Conservation (phyloP, 2,329 filamentous ascomycete genomes). For the Macrophomina pseudophaseolina region DNA sequence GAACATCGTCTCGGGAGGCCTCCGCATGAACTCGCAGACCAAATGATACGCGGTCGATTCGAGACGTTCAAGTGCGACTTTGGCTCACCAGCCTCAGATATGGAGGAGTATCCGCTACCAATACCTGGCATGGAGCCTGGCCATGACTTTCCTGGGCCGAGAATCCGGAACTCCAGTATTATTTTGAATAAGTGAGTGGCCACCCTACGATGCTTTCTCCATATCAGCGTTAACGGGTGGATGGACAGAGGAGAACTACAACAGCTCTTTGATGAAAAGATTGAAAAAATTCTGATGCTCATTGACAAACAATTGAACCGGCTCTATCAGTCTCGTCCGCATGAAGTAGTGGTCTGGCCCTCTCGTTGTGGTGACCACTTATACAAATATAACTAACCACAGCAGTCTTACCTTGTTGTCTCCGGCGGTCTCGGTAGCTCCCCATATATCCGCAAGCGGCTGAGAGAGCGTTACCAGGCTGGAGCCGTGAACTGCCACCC, state of each 20-base stretch:
- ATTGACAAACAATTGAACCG: slow-evolving; percentile 32
- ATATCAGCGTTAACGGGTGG: not conserved
- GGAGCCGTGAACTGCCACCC: not conserved
- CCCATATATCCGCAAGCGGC: slow-evolving; percentile 36
- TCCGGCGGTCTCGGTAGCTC: slow-evolving; percentile 44
- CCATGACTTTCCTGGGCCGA: not conserved
- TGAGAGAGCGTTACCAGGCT: slow-evolving; percentile 33
- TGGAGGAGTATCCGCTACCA: not conserved
- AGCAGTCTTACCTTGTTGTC: slow-evolving; percentile 35
- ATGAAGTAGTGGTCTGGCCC: slow-evolving; percentile 26
- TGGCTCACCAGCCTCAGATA: not conserved
- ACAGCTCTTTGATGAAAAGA: slow-evolving; percentile 31
- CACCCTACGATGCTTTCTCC: not conserved
- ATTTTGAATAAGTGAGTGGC: slow-evolving; percentile 7
- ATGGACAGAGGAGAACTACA: slow-evolving; percentile 24
- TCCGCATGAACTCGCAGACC: not conserved
- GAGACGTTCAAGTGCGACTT: slow-evolving; percentile 7
- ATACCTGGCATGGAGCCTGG: not conserved
- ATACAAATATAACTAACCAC: not conserved
- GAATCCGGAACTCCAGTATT: slow-evolving; percentile 18
- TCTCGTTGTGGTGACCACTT: no score
- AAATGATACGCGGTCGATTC: not conserved
- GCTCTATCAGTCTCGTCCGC: slow-evolving; percentile 25
- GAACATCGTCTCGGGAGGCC: not conserved
- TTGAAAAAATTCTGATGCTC: slow-evolving; percentile 30